Conservation (phyloP, 176 grass and related monocot genomes). For the Zoysia pacifica region DNA sequence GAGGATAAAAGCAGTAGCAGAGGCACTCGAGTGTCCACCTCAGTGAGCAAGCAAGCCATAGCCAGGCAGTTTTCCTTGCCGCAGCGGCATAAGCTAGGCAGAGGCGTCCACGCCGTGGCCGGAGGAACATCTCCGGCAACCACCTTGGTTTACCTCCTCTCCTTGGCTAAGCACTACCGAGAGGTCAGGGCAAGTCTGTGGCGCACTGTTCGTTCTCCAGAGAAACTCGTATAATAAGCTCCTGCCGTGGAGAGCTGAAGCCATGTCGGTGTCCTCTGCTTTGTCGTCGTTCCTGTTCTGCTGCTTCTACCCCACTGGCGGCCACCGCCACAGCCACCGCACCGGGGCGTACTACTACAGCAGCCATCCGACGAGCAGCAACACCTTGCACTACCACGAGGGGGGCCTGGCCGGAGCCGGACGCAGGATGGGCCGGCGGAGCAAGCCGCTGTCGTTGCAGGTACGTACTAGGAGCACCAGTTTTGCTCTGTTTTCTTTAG, state of each 20-base stretch:
- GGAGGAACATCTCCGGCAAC: neutral
- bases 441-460: conserved; percentile 72
- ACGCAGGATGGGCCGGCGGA: conserved; percentile 53
- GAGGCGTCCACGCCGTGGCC: conserved; percentile 12
- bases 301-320: conserved; percentile 57
- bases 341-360: conserved; percentile 57
- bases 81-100: neutral
- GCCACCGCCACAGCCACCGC: conserved; percentile 22
- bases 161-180: neutral
- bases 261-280: conserved; percentile 67
- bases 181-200: neutral
- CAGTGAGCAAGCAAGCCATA: neutral
- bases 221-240: neutral
- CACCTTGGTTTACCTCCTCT: neutral
- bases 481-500: neutral
- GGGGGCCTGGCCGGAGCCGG: conserved; percentile 28
- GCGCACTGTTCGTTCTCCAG: neutral
- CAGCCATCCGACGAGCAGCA: conserved; percentile 60
- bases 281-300: conserved; percentile 67
- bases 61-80: too few species aligned
- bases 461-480: neutral
- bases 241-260: neutral
- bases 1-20: conserved; percentile 43
- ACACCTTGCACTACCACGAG: conserved; percentile 40
- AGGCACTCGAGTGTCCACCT: conserved; percentile 13